Evolutionary conservation across 1,139 yeast species (phyloP), one percentile per base, ranked within the genome.

Genomic region (Debaryomyces psychrophilus): DNA sequence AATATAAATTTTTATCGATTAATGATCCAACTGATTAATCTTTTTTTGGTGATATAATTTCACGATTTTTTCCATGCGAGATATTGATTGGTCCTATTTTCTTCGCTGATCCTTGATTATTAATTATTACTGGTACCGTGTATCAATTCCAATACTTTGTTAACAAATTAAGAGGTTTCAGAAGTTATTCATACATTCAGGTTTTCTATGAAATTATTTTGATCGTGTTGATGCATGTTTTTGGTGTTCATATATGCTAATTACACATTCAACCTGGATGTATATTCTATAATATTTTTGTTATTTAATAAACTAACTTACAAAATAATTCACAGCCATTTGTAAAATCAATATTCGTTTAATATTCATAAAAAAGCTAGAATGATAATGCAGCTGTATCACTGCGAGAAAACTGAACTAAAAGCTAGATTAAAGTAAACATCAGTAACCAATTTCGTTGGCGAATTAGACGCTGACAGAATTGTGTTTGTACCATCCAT

Each of bases 1-100:
- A 85, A 67, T 87, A 87, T 68, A 87, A 86, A 67, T 81, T 73
- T 52, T 67, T 76, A 53, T 68, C 77, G 29, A 68, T 70, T 37
- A 58, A 56, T 27, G 55, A 45, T 9, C 51, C 51, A n/a, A 27
- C 29, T 22, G 15, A 20, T 31, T 31, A 27, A 7, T 28, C 12
- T 26, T 28, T 28, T 29, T 29, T 29, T 29, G 33, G 33, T 28
- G 18, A 14, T 29, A 14, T 14, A 29, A 29, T 29, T 7, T 29
- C 7, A 3, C 11, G 9, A 14, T 29, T 12, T 20, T 12, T 33
- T 45, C 2, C 43, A 5, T 33, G 12, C 34, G 29, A 23, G 14
- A 26, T 15, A 11, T 34, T 25, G 11, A n/a, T 17, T 25, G 15
- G n/a, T 26, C 22, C 14, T 18, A 4, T 9, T 18, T 33, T 5